Conservation (phyloP, 305 asterid species). For the Rubia peregrina region DNA sequence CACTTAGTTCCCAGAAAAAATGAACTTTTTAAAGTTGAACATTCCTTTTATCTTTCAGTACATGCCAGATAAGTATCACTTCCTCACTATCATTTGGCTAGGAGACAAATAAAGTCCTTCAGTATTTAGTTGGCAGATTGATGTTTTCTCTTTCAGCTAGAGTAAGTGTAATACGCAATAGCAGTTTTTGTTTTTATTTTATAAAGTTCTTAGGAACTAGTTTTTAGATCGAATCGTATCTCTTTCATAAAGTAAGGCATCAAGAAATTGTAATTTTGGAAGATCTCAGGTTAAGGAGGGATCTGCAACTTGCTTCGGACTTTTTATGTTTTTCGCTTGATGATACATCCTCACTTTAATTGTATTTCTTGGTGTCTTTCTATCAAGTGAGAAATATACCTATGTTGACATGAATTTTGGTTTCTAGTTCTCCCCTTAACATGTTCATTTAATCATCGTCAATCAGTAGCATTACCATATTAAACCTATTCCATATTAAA, state of each 20-base stretch:
- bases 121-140: neutral
- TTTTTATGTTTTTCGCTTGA: neutral
- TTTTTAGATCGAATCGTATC: neutral
- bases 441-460: slow-evolving; percentile 1
- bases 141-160: neutral
- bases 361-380: neutral
- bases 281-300: neutral
- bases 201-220: neutral
- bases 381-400: neutral
- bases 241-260: neutral
- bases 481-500: neutral
- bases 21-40: neutral
- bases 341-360: neutral
- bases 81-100: neutral
- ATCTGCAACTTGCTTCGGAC: neutral
- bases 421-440: neutral
- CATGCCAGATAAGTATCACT: neutral
- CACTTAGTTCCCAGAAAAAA: neutral
- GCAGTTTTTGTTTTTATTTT: neutral
- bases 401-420: neutral
- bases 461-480: slow-evolving; percentile 1
- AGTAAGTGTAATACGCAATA: neutral
- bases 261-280: neutral
- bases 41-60: neutral
- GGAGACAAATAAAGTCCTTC: neutral